A percentile compares a stretch with the other conserved stretches of the same genome.
phyloP scores from a whole-genome alignment of 2,329 filamentous ascomycete species.

The Cercospora sp. region DNA sequence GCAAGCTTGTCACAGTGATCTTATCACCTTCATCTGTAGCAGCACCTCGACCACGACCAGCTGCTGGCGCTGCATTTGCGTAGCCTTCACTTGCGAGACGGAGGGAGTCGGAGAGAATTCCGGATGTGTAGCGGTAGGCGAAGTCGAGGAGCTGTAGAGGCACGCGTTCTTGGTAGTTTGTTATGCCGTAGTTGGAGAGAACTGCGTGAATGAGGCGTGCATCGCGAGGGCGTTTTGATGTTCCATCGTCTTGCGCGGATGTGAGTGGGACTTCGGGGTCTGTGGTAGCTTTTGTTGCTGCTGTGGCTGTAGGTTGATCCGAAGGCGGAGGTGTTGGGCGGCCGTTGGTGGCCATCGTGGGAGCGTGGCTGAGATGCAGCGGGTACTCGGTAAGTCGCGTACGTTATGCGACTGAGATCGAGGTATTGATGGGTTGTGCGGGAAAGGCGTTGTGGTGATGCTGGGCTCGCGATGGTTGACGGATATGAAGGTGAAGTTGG shows the following conservation, averaged over 20 bases:
- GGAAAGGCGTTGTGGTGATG: background rate
- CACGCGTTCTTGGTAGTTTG: conserved; percentile 77
- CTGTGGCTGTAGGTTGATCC: conserved; percentile 29
- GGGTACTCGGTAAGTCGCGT: background rate
- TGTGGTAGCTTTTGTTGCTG: conserved; percentile 18
- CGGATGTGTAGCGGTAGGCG: conserved; percentile 77
- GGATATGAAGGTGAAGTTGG: background rate
- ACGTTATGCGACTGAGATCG: background rate
- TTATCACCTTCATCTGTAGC: conserved; percentile 49
- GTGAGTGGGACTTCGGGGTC: conserved; percentile 36
- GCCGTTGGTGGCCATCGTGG: conserved; percentile 32
- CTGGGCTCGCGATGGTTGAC: background rate
- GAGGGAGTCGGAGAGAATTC: conserved; percentile 69
- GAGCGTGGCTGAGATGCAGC: background rate
- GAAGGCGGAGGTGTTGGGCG: conserved; percentile 36
- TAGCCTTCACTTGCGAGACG: conserved; percentile 71
- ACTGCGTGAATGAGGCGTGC: conserved; percentile 77
- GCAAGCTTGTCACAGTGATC: conserved; percentile 66
- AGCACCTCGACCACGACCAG: conserved; percentile 29
- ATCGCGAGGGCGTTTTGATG: conserved; percentile 67
- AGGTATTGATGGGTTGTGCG: background rate
- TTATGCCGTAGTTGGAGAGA: conserved; percentile 75
- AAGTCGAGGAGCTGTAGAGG: conserved; percentile 83
- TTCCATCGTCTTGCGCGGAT: conserved; percentile 40
- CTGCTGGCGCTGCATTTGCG: conserved; percentile 42